A percentile compares a stretch with the other conserved stretches of the same genome.
These are phyloP conservation scores for Cladosporium oxysporum DNA, from an alignment of 2,329 filamentous ascomycete species.

Conservation along the genomic window DNA sequence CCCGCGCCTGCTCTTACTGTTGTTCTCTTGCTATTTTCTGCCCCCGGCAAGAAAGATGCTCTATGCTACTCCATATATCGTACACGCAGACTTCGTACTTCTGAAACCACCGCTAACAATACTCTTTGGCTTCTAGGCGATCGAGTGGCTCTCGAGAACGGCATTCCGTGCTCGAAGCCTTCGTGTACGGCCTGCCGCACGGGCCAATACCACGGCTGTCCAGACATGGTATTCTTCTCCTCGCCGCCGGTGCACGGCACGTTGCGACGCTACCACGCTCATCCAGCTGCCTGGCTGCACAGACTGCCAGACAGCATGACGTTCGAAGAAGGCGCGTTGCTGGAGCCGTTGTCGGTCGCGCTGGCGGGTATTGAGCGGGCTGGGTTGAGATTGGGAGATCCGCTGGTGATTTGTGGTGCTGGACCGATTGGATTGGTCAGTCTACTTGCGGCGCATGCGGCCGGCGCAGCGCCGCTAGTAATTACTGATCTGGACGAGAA, in stretches of 20 bases:
- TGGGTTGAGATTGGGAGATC: conserved; percentile 43
- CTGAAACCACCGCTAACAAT: background rate
- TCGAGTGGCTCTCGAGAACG: conserved; percentile 37
- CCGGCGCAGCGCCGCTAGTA: conserved; percentile 47
- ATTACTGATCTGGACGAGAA: conserved; percentile 48
- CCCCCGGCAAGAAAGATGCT: background rate
- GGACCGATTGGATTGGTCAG: conserved; percentile 43
- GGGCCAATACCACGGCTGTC: conserved; percentile 35
- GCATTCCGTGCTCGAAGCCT: conserved; percentile 35
- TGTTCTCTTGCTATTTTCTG: background rate
- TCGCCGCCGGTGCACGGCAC: conserved; percentile 36
- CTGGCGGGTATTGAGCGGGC: conserved; percentile 47
- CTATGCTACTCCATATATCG: conserved; percentile 26
- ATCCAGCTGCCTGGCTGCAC: conserved; percentile 36
- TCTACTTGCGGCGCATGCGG: conserved; percentile 46
- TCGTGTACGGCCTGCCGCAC: conserved; percentile 34
- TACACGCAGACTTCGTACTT: conserved; percentile 21
- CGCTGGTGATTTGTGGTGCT: conserved; percentile 41
- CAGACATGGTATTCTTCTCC: conserved; percentile 34
- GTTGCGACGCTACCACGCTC: conserved; percentile 34
- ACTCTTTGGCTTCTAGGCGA: conserved; percentile 28
- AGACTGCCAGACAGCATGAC: conserved; percentile 42
- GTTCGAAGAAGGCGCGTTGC: conserved; percentile 47
- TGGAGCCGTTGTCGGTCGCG: conserved; percentile 53
- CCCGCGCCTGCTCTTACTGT: background rate